Conservation (phyloP, 345 rosid genomes). For the Camelina neglecta region DNA sequence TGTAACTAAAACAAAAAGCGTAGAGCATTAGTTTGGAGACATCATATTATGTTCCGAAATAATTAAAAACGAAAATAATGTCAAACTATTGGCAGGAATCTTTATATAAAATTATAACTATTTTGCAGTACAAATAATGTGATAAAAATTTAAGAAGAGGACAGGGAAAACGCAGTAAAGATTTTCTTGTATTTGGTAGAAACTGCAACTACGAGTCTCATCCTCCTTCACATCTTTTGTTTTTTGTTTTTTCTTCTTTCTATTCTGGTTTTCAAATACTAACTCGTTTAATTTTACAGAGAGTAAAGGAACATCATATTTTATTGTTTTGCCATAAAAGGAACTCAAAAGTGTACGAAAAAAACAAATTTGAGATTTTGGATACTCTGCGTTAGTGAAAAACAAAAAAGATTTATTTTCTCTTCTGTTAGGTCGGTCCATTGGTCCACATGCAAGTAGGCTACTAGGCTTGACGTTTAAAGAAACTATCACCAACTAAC, state of each 20-base stretch:
- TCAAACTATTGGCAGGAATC: slow-evolving; percentile 15
- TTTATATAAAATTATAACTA: neutral
- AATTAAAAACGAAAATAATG: neutral
- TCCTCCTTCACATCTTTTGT: slow-evolving; percentile 40
- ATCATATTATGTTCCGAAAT: slow-evolving; percentile 15
- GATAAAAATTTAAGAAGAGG: slow-evolving; percentile 20
- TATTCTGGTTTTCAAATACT: neutral
- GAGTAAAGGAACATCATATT: slow-evolving; percentile 9
- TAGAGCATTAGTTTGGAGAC: neutral
- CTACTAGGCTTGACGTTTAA: neutral
- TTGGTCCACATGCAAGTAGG: slow-evolving; percentile 7
- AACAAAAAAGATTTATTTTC: neutral
- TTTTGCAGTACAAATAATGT: slow-evolving; percentile 1
- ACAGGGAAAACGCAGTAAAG: slow-evolving; percentile 19
- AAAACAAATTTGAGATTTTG: slow-evolving; percentile 11
- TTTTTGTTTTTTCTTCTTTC: neutral
- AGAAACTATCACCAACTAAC: neutral
- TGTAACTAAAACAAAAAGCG: neutral
- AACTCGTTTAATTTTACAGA: neutral
- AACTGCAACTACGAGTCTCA: slow-evolving; percentile 43
- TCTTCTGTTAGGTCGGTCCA: slow-evolving; percentile 20
- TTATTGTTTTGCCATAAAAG: slow-evolving; percentile 1
- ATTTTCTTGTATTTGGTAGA: slow-evolving; percentile 35
- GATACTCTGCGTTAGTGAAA: neutral
- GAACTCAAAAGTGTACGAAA: slow-evolving; percentile 20